Evolutionary conservation across 495 filamentous ascomycete genomes (phyloP).

Genomic region (Aspergillus nanangensis): DNA sequence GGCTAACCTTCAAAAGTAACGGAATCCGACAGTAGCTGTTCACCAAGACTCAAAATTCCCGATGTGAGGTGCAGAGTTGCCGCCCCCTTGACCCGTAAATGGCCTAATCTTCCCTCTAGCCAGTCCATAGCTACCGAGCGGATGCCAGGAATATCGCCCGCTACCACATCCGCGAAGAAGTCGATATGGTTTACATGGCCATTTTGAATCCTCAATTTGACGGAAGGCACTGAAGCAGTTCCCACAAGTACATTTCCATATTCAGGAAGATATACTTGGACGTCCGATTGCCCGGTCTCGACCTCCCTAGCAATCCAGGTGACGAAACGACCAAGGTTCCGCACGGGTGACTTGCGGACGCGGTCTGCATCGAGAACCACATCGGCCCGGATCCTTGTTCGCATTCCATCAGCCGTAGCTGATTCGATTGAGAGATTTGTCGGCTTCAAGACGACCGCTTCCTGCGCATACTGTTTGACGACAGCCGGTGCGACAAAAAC

Average conservation of each 20-base stretch:
- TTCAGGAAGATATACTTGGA: conserved; percentile 78
- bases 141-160: conserved; percentile 73
- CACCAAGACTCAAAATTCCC: conserved; percentile 71
- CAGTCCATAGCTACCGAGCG: conserved; percentile 83
- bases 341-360: conserved; percentile 63
- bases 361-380: conserved; percentile 73
- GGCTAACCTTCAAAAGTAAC: conserved; percentile 79
- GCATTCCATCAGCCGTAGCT: conserved; percentile 71
- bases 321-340: conserved; percentile 69
- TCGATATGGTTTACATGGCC: conserved; percentile 72
- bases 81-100: conserved; percentile 64
- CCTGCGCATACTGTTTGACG: conserved; percentile 77
- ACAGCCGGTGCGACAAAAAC: conserved; percentile 78
- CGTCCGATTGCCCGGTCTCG: conserved; percentile 61
- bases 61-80: conserved; percentile 67
- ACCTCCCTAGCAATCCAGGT: conserved; percentile 77
- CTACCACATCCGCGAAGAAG: conserved; percentile 67
- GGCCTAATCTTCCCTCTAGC: conserved; percentile 68
- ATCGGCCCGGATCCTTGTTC: conserved; percentile 71
- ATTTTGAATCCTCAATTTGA: conserved; percentile 71
- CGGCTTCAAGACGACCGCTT: conserved; percentile 76
- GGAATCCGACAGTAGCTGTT: conserved; percentile 64
- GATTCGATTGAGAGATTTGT: conserved; percentile 77
- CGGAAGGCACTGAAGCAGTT: conserved; percentile 65
- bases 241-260: conserved; percentile 76